Conservation (phyloP, 495 filamentous ascomycete genomes). For the Rostrohypoxylon terebratum region DNA sequence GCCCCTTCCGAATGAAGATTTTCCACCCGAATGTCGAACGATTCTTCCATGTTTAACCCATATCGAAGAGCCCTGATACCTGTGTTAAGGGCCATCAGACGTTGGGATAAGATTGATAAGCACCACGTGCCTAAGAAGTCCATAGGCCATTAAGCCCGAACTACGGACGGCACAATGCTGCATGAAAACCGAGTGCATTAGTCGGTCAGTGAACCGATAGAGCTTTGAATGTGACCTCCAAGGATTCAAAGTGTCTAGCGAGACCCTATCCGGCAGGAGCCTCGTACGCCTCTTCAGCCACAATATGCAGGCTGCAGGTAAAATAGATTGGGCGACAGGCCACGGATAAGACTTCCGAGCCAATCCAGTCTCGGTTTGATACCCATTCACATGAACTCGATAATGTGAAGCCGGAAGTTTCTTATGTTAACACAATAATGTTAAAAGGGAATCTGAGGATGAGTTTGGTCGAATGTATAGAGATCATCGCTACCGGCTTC, state of each 20-base stretch:
- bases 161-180: constrained; percentile 40
- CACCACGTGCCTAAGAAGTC: constrained; percentile 43
- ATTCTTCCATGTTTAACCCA: constrained; percentile 27
- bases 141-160: constrained; percentile 29
- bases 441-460: constrained; percentile 16
- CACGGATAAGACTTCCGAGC: constrained; percentile 39
- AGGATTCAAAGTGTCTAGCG: constrained; percentile 30
- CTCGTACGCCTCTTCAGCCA: constrained; percentile 34
- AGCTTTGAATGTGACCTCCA: constrained; percentile 35
- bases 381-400: constrained; percentile 31
- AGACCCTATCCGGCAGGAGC: constrained; percentile 34
- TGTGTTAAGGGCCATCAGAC: constrained; percentile 39
- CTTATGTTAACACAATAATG: neutral
- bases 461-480: constrained; percentile 54
- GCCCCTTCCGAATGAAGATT: constrained; percentile 34
- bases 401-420: constrained; percentile 25
- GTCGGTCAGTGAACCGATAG: constrained; percentile 27
- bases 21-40: constrained; percentile 33
- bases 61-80: constrained; percentile 32
- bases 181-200: constrained; percentile 41
- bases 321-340: constrained; percentile 46
- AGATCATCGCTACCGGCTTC: constrained; percentile 64
- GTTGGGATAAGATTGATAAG: constrained; percentile 48
- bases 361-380: constrained; percentile 39
- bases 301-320: constrained; percentile 40